Percentiles rank a stretch among this genome's conserved stretches.
phyloP scores from a whole-genome alignment of 106 monocot genomes.

The Apostasia shenzhenica region DNA sequence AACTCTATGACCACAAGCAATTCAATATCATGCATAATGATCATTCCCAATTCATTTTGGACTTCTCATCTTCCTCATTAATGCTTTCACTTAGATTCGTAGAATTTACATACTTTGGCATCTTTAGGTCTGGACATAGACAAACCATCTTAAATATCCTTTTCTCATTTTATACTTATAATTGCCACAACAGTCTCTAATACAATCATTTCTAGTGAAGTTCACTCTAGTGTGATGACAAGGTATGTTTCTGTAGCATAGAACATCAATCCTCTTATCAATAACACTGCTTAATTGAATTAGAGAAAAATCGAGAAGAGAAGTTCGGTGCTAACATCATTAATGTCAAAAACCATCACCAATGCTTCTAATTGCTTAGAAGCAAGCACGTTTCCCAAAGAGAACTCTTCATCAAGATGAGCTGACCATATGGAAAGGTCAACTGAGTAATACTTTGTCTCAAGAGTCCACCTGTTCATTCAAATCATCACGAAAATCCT shows the following conservation, averaged over 20 bases:
- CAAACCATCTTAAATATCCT: no score
- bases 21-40: no score
- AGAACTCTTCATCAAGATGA: constrained; percentile 66
- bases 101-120: no score
- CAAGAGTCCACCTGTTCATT: constrained; percentile 80
- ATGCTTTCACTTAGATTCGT: no score
- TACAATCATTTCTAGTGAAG: no score
- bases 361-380: constrained; percentile 55
- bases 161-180: no score
- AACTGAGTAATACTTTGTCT: constrained; percentile 93
- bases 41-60: no score
- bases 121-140: no score
- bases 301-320: constrained; percentile 7
- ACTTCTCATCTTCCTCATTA: no score
- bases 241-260: neutral
- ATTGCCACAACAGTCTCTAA: no score
- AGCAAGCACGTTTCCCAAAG: constrained; percentile 34
- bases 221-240: no score
- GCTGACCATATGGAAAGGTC: constrained; percentile 86
- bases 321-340: constrained; percentile 44
- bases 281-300: neutral
- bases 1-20: no score
- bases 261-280: neutral
- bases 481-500: constrained; percentile 12
- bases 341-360: constrained; percentile 97